A percentile compares a stretch with the other conserved stretches of the same genome.
phyloP scores from a whole-genome alignment of 2,329 filamentous ascomycete species.

The Fonsecaea monophora region DNA sequence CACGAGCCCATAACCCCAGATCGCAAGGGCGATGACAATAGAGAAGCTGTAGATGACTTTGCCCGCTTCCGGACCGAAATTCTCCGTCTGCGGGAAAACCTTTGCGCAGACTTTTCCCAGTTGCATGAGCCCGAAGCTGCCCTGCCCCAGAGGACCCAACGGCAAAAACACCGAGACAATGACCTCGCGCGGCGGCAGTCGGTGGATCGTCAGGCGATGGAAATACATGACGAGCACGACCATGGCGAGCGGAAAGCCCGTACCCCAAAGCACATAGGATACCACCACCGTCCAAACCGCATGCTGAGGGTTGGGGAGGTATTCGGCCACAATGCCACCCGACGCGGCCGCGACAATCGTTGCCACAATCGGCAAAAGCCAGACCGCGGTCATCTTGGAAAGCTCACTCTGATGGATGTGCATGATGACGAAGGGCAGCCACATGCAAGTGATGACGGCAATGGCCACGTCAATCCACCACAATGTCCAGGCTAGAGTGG shows the following conservation, averaged over 20 bases:
- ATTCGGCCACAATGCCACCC: conserved; percentile 68
- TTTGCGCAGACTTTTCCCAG: conserved; percentile 55
- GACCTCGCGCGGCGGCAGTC: conserved; percentile 69
- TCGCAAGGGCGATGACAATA: conserved; percentile 45
- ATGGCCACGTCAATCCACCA: conserved; percentile 60
- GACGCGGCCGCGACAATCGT: conserved; percentile 70
- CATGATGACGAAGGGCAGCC: conserved; percentile 59
- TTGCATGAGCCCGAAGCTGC: conserved; percentile 65
- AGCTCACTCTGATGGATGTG: conserved; percentile 48
- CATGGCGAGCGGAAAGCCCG: conserved; percentile 66
- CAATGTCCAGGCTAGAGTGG: conserved; percentile 54
- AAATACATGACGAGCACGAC: conserved; percentile 72
- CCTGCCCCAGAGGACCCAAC: conserved; percentile 70
- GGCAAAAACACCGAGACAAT: conserved; percentile 73
- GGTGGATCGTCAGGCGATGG: conserved; percentile 70
- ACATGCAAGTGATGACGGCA: conserved; percentile 49
- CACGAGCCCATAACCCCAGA: conserved; percentile 49
- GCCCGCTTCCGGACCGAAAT: conserved; percentile 38
- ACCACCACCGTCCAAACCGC: conserved; percentile 68
- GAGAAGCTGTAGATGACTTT: conserved; percentile 41
- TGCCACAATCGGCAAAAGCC: conserved; percentile 71
- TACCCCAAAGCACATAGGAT: conserved; percentile 73
- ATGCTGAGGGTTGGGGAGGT: conserved; percentile 60
- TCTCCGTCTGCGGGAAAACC: conserved; percentile 46
- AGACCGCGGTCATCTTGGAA: conserved; percentile 67